Conservation (phyloP, 306 rosid species). For the Aeschynomene evenia region DNA sequence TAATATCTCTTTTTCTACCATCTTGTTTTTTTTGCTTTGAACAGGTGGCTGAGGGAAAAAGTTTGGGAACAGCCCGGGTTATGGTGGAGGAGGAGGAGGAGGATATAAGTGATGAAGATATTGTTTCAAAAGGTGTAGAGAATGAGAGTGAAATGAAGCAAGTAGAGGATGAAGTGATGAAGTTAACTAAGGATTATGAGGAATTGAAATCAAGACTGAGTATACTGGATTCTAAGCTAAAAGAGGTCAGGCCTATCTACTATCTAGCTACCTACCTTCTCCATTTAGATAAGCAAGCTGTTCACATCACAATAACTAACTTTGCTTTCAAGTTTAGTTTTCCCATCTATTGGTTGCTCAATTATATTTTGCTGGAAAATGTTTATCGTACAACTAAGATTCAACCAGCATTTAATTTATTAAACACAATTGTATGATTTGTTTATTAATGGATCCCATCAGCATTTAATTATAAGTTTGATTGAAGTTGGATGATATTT, state of each 20-base stretch:
- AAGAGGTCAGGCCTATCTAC: slow-evolving; percentile 72
- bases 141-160: slow-evolving; percentile 39
- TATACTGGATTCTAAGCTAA: slow-evolving; percentile 52
- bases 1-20: background rate
- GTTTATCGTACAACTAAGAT: too few species aligned
- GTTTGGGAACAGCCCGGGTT: slow-evolving; percentile 35
- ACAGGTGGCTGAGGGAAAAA: slow-evolving; percentile 46
- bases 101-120: slow-evolving; percentile 22
- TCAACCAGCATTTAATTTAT: too few species aligned
- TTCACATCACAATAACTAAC: background rate
- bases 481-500: too few species aligned
- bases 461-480: too few species aligned
- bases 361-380: too few species aligned
- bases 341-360: slow-evolving; percentile 27
- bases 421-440: too few species aligned
- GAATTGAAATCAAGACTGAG: slow-evolving; percentile 58
- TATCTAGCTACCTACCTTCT: too few species aligned
- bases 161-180: slow-evolving; percentile 25
- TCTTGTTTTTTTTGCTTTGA: background rate
- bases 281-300: slow-evolving; percentile 17
- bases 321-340: slow-evolving; percentile 13
- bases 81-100: slow-evolving; percentile 46
- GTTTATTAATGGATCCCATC: too few species aligned
- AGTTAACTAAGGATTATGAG: slow-evolving; percentile 45
- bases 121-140: slow-evolving; percentile 22